Percentiles rank a stretch among this genome's conserved stretches.
These are phyloP conservation scores for Pestalotiopsis sp. DNA, from an alignment of 2,329 filamentous ascomycete genomes.

Conservation along the genomic window DNA sequence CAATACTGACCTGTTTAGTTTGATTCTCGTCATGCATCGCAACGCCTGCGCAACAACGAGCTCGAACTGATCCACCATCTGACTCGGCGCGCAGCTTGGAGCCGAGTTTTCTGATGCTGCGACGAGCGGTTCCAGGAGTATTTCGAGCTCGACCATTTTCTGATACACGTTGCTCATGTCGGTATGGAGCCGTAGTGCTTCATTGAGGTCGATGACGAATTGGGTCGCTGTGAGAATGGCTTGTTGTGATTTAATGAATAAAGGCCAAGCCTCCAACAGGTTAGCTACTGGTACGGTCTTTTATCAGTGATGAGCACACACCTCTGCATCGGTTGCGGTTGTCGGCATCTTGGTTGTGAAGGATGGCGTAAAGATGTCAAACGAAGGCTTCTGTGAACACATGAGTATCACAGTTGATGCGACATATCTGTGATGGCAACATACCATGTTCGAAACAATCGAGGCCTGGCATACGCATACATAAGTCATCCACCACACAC, in stretches of 20 bases:
- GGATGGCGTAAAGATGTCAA: constrained; percentile 41
- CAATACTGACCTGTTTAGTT: constrained; percentile 43
- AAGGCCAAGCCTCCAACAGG: constrained; percentile 37
- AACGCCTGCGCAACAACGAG: constrained; percentile 42
- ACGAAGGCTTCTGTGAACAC: constrained; percentile 37
- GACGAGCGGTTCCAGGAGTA: constrained; percentile 36
- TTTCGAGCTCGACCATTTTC: constrained; percentile 42
- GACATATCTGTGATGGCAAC: constrained; percentile 13
- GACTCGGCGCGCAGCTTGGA: constrained; percentile 31
- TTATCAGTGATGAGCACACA: constrained; percentile 19
- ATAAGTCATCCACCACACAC: constrained; percentile 58
- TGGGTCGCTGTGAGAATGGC: constrained; percentile 46
- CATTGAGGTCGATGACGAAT: constrained; percentile 48
- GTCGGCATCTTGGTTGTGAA: constrained; percentile 45
- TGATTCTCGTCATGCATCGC: constrained; percentile 48
- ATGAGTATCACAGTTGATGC: constrained; percentile 6
- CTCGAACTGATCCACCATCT: constrained; percentile 38
- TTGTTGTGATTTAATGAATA: constrained; percentile 47
- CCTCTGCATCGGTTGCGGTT: constrained; percentile 41
- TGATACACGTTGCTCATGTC: constrained; percentile 41
- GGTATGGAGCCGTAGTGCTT: constrained; percentile 35
- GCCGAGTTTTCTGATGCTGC: constrained; percentile 36
- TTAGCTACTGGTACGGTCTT: constrained; percentile 15
- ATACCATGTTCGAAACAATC: constrained; percentile 50
- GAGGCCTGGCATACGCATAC: constrained; percentile 49